Base-by-base conservation (phyloP, 2,329 filamentous ascomycete species). In the Ampelomyces quisqualis region DNA sequence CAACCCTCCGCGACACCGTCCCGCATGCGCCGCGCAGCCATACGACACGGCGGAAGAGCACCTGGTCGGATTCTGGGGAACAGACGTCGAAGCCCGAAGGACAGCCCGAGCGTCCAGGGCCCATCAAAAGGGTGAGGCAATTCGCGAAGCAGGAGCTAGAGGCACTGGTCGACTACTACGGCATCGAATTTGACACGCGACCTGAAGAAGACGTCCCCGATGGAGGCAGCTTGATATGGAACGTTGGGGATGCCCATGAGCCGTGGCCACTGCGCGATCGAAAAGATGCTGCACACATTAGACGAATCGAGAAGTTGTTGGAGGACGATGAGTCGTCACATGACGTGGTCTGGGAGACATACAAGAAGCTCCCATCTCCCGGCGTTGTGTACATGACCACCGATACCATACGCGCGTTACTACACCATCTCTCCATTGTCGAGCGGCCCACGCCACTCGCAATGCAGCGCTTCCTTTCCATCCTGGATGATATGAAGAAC, bases 401-500 rank as follows among this genome's bases (percentile, higher is more conserved):
- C 14, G 45, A 60, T 4, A 70, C 81, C 33, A 79, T 90, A 13
- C 81, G 82, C 38, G 67, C 73, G 6, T 72, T 95, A 14, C 72
- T 95, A 37, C 80, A 79, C 39, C 78, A 82, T 28, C 79, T 95
- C 48, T 83, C 85, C 14, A 77, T 79, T 31, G 78, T 81, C 7
- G 74, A 79, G 34, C 75, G 76, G 26, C 78, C 80, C 3, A 49
- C 57, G 6, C 52, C 46, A n/a, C 17, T 44, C 6, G 77, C 81
- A 32, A 94, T 90, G 85, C 74, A 87, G 56, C 84, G 88, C 39
- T 97, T 91, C 68, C 84, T 96, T 49, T 81, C 83, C 4, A 73
- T 96, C 17, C 76, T 97, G 13, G 83, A 90, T 49, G 91, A 98
- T 57, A 85, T 94, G 71, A 85, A 88, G 56, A 76, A 76, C 38